Percentiles rank a stretch among this genome's conserved stretches.
Evolutionary conservation across 2,329 filamentous ascomycete genomes (phyloP).

Genomic region (Biscogniauxia mediterranea): DNA sequence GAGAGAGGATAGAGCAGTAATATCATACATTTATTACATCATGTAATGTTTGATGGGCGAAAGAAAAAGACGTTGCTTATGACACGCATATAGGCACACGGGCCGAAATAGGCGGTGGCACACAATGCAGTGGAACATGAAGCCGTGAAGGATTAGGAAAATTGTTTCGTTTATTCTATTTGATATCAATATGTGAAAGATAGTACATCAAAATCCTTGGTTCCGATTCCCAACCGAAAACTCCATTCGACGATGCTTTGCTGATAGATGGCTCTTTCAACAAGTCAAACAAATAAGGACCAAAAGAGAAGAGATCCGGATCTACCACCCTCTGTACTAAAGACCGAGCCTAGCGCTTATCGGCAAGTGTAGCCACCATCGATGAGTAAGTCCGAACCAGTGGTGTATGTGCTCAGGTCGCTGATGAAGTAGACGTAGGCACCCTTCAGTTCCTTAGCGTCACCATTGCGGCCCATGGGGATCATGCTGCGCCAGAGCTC

Average conservation of each 20-base stretch:
- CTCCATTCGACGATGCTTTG: background rate
- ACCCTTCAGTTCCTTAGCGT: constrained; percentile 65
- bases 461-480: constrained; percentile 52
- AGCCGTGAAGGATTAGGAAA: background rate
- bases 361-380: constrained; percentile 63
- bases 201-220: background rate
- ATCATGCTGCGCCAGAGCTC: constrained; percentile 34
- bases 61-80: no score
- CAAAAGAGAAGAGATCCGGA: background rate
- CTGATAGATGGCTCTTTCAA: background rate
- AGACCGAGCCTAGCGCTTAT: constrained; percentile 10
- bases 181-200: background rate
- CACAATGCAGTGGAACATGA: background rate
- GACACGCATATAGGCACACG: no score
- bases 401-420: constrained; percentile 74
- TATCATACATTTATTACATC: no score
- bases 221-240: background rate
- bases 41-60: no score
- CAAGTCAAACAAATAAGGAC: background rate
- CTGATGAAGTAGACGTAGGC: constrained; percentile 74
- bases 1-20: no score
- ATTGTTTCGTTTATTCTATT: background rate
- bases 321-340: background rate
- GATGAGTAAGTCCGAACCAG: constrained; percentile 67
- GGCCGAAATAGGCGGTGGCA: no score